Evolutionary conservation across 441 rosid genomes (phyloP), one percentile per base, ranked within the genome.

Genomic region (Breynia disticha): DNA sequence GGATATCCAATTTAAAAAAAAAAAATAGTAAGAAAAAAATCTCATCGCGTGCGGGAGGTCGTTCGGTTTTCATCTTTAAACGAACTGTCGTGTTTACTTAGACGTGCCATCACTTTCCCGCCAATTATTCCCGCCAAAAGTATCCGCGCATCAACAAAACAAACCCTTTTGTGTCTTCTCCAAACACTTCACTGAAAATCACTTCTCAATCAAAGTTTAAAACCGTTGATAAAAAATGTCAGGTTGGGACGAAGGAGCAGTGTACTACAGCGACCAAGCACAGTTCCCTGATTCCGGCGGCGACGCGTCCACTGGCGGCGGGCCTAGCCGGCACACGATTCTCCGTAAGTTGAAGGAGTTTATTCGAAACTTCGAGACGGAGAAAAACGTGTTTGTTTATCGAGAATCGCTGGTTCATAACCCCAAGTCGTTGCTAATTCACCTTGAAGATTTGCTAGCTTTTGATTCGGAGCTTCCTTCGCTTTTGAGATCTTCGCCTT

Each of bases 181-280:
- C 28, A 16, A 52, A 18, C 21, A n/a, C n/a, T n/a, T n/a, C n/a
- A n/a, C n/a, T n/a, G n/a, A n/a, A n/a, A n/a, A n/a, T n/a, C n/a
- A n/a, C n/a, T n/a, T n/a, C n/a, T n/a, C n/a, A n/a, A n/a, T n/a
- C n/a, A 24, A 24, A 7, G 7, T 65, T 13, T 48, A 45, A 54
- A 52, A 46, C 16, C 11, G 28, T 41, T 44, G 48, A 48, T 41
- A 45, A 50, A 60, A 54, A 20, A 90, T 90, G 96, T 87, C 96
- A 5, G 96, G 96, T 14, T 88, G 96, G 98, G 94, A 91, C 66
- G 98, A 88, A 65, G 98, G 98, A 49, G 87, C 82, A 11, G 94
- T 88, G 17, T 82, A 81, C 80, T 91, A 74, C 83, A 91, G 97
- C 72, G 88, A 86, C 68, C 96, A 86, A 71, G 86, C 94, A 39